A percentile compares a stretch with the other conserved stretches of the same genome.
phyloP scores from a whole-genome alignment of 2,329 filamentous ascomycete genomes.

The Huntiella moniliformis region DNA sequence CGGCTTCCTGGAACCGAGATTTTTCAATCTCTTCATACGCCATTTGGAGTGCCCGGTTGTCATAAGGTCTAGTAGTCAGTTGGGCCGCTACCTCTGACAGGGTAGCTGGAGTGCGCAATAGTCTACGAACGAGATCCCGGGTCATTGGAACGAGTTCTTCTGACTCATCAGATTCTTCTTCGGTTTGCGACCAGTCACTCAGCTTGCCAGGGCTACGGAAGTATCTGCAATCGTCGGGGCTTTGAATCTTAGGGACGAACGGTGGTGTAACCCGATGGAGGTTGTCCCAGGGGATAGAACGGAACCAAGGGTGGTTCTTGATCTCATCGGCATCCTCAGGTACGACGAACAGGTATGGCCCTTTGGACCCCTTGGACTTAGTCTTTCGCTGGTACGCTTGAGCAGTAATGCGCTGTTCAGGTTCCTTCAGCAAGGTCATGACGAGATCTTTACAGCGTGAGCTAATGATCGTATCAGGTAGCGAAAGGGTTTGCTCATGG shows the following conservation, averaged over 20 bases:
- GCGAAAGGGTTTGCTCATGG: slow-evolving; percentile 49
- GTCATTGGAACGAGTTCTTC: slow-evolving; percentile 7
- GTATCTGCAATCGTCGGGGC: slow-evolving; percentile 62
- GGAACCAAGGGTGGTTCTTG: slow-evolving; percentile 76
- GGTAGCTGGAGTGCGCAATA: slow-evolving; percentile 23
- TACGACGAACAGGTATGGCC: slow-evolving; percentile 36
- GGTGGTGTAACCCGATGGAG: slow-evolving; percentile 55
- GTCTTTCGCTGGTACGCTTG: slow-evolving; percentile 54
- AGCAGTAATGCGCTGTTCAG: slow-evolving; percentile 58
- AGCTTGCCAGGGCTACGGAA: slow-evolving; percentile 71
- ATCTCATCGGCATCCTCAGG: slow-evolving; percentile 75
- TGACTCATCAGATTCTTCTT: not conserved
- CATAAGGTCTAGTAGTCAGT: slow-evolving; percentile 29
- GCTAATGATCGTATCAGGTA: slow-evolving; percentile 50
- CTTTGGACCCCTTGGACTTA: slow-evolving; percentile 14
- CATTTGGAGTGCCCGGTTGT: slow-evolving; percentile 27
- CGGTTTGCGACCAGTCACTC: slow-evolving; percentile 32
- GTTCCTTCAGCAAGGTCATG: slow-evolving; percentile 50
- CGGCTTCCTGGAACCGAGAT: slow-evolving; percentile 18
- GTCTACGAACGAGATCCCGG: slow-evolving; percentile 9
- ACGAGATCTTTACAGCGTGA: slow-evolving; percentile 62
- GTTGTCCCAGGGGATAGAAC: slow-evolving; percentile 56
- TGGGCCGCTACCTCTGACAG: slow-evolving; percentile 21
- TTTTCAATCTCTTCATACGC: slow-evolving; percentile 31
- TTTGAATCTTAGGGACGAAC: slow-evolving; percentile 55